Conservation (phyloP, 2,329 filamentous ascomycete species). For the Eutypa lata region DNA sequence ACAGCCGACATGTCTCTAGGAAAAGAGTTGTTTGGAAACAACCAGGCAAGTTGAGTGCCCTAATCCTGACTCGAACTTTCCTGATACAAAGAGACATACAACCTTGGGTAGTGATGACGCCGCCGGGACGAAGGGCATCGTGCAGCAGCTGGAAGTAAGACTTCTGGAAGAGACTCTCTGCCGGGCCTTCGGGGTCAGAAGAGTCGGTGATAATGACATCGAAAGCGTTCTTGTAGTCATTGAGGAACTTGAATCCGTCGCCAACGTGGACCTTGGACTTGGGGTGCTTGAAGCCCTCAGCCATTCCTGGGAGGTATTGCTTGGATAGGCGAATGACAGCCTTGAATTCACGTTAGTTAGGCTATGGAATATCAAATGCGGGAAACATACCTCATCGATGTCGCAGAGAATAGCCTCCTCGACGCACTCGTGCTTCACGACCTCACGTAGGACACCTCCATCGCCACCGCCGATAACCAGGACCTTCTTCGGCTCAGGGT, state of each 20-base stretch:
- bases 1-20: conserved; percentile 9
- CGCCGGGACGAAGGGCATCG: conserved; percentile 86
- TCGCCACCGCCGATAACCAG: conserved; percentile 98
- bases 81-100: conserved; percentile 78
- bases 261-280: conserved; percentile 91
- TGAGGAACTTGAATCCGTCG: conserved; percentile 98
- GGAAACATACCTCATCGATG: conserved; percentile 79
- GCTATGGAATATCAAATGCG: conserved; percentile 40
- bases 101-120: conserved; percentile 99
- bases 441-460: conserved; percentile 94
- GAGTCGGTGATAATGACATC: conserved; percentile 99
- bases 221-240: conserved; percentile 94
- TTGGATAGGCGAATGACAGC: conserved; percentile 98
- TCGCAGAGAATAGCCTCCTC: conserved; percentile 97
- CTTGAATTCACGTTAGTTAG: conserved; percentile 33
- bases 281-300: conserved; percentile 87
- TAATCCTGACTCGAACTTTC: conserved; percentile 33
- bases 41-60: conserved; percentile 32
- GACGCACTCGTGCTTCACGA: conserved; percentile 97
- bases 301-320: conserved; percentile 94
- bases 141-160: conserved; percentile 94
- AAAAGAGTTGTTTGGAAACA: conserved; percentile 21
- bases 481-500: conserved; percentile 97
- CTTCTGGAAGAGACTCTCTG: conserved; percentile 96
- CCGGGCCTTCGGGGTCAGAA: conserved; percentile 93